These are phyloP conservation scores for Pistacia vera DNA, from an alignment of 345 rosid species.

Conservation along the genomic window DNA sequence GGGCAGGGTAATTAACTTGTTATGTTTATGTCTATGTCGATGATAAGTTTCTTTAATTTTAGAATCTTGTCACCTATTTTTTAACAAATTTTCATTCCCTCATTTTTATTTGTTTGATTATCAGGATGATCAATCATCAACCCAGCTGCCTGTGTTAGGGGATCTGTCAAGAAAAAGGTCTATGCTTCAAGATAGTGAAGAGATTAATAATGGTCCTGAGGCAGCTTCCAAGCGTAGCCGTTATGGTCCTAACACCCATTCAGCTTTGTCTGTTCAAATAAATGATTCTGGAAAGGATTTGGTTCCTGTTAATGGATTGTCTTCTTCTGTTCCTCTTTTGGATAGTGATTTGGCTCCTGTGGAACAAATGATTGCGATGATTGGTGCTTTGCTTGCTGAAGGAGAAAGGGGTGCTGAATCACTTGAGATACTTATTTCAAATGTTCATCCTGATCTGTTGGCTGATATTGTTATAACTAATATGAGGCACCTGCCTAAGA, in stretches of 20 bases:
- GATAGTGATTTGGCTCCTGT: constrained; percentile 82
- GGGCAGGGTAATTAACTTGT: constrained; percentile 53
- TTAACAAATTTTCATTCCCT: constrained; percentile 9
- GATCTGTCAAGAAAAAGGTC: constrained; percentile 73
- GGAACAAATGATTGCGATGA: constrained; percentile 96
- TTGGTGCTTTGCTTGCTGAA: constrained; percentile 99
- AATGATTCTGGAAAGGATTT: constrained; percentile 55
- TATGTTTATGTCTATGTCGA: not conserved
- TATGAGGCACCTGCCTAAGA: constrained; percentile 92
- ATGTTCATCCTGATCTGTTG: constrained; percentile 93
- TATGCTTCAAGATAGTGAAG: constrained; percentile 62
- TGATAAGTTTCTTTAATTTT: not conserved
- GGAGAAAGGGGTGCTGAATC: constrained; percentile 99
- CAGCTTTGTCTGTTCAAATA: constrained; percentile 40
- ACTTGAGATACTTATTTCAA: constrained; percentile 85
- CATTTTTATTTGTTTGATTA: constrained; percentile 20
- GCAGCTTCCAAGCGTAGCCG: constrained; percentile 61
- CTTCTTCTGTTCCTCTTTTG: constrained; percentile 46
- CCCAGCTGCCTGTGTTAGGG: constrained; percentile 54
- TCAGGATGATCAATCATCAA: constrained; percentile 76
- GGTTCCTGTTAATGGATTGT: constrained; percentile 55
- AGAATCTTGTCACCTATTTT: constrained; percentile 1
- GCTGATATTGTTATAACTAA: constrained; percentile 96
- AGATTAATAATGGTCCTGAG: constrained; percentile 55
- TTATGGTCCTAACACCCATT: constrained; percentile 44